Evolutionary conservation across 805 yeast species (phyloP).

Genomic region (Hanseniaspora lachancei): DNA sequence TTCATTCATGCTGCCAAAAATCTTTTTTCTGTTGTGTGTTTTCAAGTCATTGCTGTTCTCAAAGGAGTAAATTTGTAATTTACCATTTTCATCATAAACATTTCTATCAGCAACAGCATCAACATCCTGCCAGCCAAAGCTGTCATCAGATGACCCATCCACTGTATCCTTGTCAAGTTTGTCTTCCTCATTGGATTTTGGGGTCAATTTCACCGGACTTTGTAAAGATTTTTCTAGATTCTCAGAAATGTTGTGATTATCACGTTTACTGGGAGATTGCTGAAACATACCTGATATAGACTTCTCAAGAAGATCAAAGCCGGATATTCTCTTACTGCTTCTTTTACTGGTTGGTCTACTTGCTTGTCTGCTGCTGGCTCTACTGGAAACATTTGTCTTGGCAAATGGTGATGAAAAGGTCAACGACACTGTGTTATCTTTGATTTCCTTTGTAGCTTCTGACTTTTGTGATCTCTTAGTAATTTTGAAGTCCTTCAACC

Average conservation of each 20-base stretch:
- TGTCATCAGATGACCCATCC: conserved; percentile 26
- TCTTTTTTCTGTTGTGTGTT: neutral
- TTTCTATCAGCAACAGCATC: conserved; percentile 65
- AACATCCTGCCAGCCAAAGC: conserved; percentile 74
- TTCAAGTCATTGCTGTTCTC: conserved; percentile 1
- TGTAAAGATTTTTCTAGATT: neutral
- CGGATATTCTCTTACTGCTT: conserved; percentile 11
- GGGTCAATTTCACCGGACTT: neutral
- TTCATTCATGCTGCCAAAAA: neutral
- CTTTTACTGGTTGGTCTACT: conserved; percentile 8
- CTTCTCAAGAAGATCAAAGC: conserved; percentile 5
- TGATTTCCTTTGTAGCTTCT: neutral
- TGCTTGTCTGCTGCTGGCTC: conserved; percentile 3
- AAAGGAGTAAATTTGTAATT: conserved; percentile 33
- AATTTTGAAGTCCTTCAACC: conserved; percentile 9
- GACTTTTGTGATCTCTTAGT: conserved; percentile 4
- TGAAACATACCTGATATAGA: conserved; percentile 5
- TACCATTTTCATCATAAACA: conserved; percentile 70
- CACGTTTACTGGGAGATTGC: neutral
- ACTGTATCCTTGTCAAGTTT: conserved; percentile 16
- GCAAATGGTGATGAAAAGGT: conserved; percentile 5
- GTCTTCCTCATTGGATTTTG: neutral
- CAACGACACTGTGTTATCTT: conserved; percentile 5
- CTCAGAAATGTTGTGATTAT: neutral
- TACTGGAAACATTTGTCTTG: neutral